These are phyloP conservation scores for Candida silvicultrix DNA, from an alignment of 805 yeast genomes.

Conservation along the genomic window DNA sequence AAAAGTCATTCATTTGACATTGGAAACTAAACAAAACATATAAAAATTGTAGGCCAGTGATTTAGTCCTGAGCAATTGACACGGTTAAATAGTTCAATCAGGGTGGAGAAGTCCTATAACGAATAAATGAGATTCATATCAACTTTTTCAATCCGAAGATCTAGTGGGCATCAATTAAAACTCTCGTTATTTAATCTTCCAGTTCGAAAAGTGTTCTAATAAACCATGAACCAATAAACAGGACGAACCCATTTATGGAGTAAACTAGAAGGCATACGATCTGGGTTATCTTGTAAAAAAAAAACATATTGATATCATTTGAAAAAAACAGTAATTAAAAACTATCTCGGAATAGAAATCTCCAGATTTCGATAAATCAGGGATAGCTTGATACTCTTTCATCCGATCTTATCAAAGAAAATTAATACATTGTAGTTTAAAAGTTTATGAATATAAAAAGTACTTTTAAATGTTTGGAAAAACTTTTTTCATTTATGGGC, in stretches of 20 bases:
- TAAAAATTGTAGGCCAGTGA: slow-evolving; percentile 22
- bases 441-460: no score
- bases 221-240: slow-evolving; percentile 20
- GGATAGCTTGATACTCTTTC: neutral
- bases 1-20: neutral
- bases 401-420: no score
- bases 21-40: neutral
- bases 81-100: slow-evolving; percentile 15
- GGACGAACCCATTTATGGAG: slow-evolving; percentile 26
- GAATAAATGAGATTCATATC: neutral
- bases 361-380: neutral
- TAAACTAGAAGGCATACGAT: slow-evolving; percentile 22
- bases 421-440: no score
- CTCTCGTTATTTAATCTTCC: slow-evolving; percentile 18
- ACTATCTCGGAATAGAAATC: neutral
- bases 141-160: neutral
- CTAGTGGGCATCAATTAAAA: neutral
- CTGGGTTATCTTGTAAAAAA: no score
- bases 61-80: slow-evolving; percentile 19
- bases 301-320: no score
- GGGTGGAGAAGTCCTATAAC: slow-evolving; percentile 25
- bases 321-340: neutral
- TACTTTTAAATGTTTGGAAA: no score
- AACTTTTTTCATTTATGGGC: no score
- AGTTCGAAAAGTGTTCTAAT: slow-evolving; percentile 24